These are phyloP conservation scores for Penicillium sp. DNA, from an alignment of 2,329 filamentous ascomycete genomes.

Conservation along the genomic window DNA sequence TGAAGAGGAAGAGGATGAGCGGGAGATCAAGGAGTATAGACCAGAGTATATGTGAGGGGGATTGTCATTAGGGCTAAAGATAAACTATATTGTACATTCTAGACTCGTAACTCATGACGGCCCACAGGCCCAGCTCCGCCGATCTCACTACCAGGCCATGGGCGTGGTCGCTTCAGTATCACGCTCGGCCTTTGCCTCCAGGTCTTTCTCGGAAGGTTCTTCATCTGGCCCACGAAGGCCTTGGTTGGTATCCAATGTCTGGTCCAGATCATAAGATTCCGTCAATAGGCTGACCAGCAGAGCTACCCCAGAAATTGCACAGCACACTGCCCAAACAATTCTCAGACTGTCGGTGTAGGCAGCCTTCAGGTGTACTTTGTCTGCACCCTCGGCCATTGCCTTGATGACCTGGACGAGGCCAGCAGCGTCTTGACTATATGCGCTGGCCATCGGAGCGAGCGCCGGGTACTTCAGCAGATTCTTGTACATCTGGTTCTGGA, in stretches of 20 bases:
- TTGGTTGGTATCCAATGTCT: constrained; percentile 34
- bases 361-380: constrained; percentile 47
- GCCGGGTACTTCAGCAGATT: constrained; percentile 50
- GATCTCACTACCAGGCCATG: constrained; percentile 10
- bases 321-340: constrained; percentile 58
- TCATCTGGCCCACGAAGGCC: constrained; percentile 18
- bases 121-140: neutral
- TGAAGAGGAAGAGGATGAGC: neutral
- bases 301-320: constrained; percentile 51
- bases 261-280: constrained; percentile 47
- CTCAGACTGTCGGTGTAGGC: constrained; percentile 56
- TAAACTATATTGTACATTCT: constrained; percentile 8
- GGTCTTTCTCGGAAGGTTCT: constrained; percentile 13
- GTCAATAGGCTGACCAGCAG: constrained; percentile 54
- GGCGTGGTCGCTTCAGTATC: constrained; percentile 5
- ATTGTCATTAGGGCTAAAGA: neutral
- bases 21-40: neutral
- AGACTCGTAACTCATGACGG: constrained; percentile 2
- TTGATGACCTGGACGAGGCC: constrained; percentile 60
- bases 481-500: constrained; percentile 62
- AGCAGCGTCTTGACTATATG: constrained; percentile 58
- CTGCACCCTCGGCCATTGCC: constrained; percentile 45
- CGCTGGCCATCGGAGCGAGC: constrained; percentile 48
- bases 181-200: constrained; percentile 10
- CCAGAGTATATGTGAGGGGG: neutral